A percentile compares a stretch with the other conserved stretches of the same genome.
Evolutionary conservation across 192 early-diverging fungal species (phyloP).

Genomic region (Rhizoclosmatium globosum): DNA sequence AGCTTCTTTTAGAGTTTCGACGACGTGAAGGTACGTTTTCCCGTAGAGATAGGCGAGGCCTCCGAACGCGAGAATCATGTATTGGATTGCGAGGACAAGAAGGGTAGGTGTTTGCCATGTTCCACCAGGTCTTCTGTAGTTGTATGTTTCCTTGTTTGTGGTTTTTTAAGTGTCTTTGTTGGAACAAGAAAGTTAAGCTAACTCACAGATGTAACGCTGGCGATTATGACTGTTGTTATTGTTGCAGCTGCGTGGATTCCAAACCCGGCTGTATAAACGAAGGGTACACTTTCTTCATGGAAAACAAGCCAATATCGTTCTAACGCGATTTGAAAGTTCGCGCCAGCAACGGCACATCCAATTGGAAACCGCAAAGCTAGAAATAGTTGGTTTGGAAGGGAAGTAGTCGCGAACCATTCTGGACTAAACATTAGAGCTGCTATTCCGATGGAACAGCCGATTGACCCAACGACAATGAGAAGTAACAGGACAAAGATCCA

Average conservation of each 20-base stretch:
- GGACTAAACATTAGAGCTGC: background rate
- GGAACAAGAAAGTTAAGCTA: background rate
- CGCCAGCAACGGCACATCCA: background rate
- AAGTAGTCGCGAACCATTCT: background rate
- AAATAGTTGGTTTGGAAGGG: background rate
- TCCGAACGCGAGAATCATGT: background rate
- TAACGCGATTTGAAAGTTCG: conserved; percentile 8
- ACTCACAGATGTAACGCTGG: background rate
- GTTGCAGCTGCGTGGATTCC: background rate
- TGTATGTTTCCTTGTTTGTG: conserved; percentile 1
- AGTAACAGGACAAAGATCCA: background rate
- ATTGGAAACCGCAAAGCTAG: background rate
- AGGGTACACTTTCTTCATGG: background rate
- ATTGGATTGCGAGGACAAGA: background rate
- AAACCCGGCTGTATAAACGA: background rate
- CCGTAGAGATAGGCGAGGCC: background rate
- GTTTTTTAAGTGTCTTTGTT: background rate
- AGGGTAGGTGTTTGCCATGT: background rate
- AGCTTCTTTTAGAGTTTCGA: background rate
- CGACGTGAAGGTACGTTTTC: background rate
- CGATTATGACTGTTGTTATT: background rate
- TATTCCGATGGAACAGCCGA: background rate
- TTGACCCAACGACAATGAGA: background rate
- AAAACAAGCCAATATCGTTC: conserved; percentile 5
- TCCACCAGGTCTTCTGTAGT: background rate